Evolutionary conservation across 1,284 basidiomycete species (phyloP), one percentile per base, ranked within the genome.

Genomic region (Sporisorium exsertum): DNA sequence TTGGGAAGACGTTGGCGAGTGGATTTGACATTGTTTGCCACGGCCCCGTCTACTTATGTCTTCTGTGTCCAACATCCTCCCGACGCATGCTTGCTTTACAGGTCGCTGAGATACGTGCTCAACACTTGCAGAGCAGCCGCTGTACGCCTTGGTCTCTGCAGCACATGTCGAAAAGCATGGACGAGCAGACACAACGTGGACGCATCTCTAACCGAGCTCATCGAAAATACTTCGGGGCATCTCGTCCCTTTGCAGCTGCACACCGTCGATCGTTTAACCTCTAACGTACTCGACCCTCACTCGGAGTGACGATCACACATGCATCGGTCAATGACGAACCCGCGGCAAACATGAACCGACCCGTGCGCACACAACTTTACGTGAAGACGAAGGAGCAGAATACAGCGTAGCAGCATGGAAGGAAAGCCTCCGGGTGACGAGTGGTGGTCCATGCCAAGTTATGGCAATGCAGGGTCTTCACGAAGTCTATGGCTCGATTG

Each of bases 111-210:
- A 20, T 20, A n/a, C n/a, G n/a, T 16, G 37, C 15, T n/a, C 16
- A 8, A 40, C 4, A 16, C 5, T 4, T 3, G 12, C 18, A 40
- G 5, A 20, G n/a, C n/a, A 43, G 6, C 40, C 40, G n/a, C 20
- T 43, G 1, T 5, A n/a, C 9, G 40, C 18, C 37, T 40, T 40
- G 4, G 40, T 43, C 6, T 18, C 40, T 43, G 40, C 9, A 43
- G 7, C n/a, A 5, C 5, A n/a, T 43, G 33, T 32, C 54, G 43
- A 46, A 43, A 7, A 46, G n/a, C 26, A 46, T 43, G 40, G 40
- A 43, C 40, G n/a, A 43, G 40, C 40, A 45, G 35, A 32, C 20
- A n/a, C 40, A 56, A 56, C 54, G 54, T 56, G 54, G 29, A 46
- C 37, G 24, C 52, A 13, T 27, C 16, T 1, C 12, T 43, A 43